Evolutionary conservation across 2,329 filamentous ascomycete genomes (phyloP).

Genomic region (Amauroascus verrucosus): DNA sequence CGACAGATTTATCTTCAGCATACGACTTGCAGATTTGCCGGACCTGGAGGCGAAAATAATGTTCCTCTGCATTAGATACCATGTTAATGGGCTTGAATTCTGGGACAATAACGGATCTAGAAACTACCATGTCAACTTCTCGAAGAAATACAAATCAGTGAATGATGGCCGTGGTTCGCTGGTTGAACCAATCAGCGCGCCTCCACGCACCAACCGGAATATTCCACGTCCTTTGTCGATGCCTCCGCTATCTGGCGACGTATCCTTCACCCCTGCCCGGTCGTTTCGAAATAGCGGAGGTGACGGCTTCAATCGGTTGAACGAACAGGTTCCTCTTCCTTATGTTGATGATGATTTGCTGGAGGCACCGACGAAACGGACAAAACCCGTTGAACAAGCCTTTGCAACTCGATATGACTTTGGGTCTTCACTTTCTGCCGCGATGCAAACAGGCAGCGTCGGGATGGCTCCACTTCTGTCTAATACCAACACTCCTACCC

Average conservation of each 20-base stretch:
- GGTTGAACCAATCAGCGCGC: slow-evolving; percentile 43
- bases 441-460: slow-evolving; percentile 51
- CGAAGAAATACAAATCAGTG: slow-evolving; percentile 60
- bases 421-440: slow-evolving; percentile 76
- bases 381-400: slow-evolving; percentile 51
- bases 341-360: slow-evolving; percentile 3
- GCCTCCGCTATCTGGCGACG: slow-evolving; percentile 57
- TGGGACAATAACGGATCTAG: slow-evolving; percentile 87
- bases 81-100: slow-evolving; percentile 69
- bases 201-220: slow-evolving; percentile 53
- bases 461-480: not conserved
- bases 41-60: slow-evolving; percentile 89
- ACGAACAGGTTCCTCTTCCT: not conserved
- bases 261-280: slow-evolving; percentile 45
- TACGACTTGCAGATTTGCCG: slow-evolving; percentile 73
- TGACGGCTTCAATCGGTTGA: slow-evolving; percentile 3
- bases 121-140: slow-evolving; percentile 94
- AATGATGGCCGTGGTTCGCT: slow-evolving; percentile 39
- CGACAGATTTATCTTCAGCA: slow-evolving; percentile 88
- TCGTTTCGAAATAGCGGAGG: slow-evolving; percentile 2
- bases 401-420: slow-evolving; percentile 96
- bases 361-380: slow-evolving; percentile 33
- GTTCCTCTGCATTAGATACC: slow-evolving; percentile 84
- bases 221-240: slow-evolving; percentile 41
- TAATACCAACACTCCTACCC: not conserved